Evolutionary conservation across 176 grass and related monocot species (phyloP), one percentile per base, ranked within the genome.

Genomic region (Triticum turgidum): DNA sequence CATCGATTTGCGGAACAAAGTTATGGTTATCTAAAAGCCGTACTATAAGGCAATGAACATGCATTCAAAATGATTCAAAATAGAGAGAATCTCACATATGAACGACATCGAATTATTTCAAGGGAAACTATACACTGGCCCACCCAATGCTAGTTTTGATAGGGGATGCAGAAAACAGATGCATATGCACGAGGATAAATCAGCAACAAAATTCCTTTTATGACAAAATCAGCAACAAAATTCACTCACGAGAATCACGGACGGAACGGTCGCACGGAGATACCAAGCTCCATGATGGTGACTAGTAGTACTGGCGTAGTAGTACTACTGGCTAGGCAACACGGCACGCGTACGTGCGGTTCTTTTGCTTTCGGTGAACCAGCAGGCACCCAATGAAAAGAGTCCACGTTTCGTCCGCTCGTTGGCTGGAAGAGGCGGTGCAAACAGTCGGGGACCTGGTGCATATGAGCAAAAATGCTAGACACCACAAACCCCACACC

Each of bases 341-440:
- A 18, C 18, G 18, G 54, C 5, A 59, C 7, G 15, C n/a, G 37
- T 84, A 90, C 79, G 84, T 83, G 88, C 78, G 59, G 38, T 71
- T 37, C 70, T 73, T 39, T 76, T 34, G 64, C 64, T 81, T 85
- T 58, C 44, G 35, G 78, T 24, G 66, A 58, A 44, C 41, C 81
- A 44, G 22, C 41, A 4, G 1, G 7, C 0, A 35, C 0, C 91
- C 80, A 84, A 89, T 75, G 2, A 2, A 3, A 4, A 1, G 0
- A 0, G 2, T 34, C 33, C 42, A 86, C 47, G 75, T 89, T 76
- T 83, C 80, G 42, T 9, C 12, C 5, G 13, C 3, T 9, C 2
- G 80, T 21, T 87, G 87, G 87, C 52, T 25, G n/a, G 1, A 2
- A 7, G n/a, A 45, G 54, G 30, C 30, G 65, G 65, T 68, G 6